These are phyloP conservation scores for Aaosphaeria pasadenensis DNA, from an alignment of 2,329 filamentous ascomycete species.

Conservation along the genomic window DNA sequence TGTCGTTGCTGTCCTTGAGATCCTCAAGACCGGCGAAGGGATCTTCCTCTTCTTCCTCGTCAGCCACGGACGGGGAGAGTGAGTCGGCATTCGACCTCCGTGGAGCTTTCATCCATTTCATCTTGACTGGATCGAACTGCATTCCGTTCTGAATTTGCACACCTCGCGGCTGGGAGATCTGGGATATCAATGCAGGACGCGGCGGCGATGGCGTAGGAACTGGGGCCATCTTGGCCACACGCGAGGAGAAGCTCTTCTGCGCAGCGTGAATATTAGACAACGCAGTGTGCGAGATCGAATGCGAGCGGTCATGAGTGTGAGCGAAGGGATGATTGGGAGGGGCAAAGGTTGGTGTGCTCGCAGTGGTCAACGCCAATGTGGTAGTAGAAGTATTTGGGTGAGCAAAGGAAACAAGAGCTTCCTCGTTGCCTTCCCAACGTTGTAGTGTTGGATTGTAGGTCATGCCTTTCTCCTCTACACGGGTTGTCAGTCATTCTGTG, in stretches of 20 bases:
- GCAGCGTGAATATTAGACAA: conserved; percentile 26
- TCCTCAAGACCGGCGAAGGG: conserved; percentile 95
- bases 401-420: conserved; percentile 72
- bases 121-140: conserved; percentile 95
- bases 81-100: conserved; percentile 29
- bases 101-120: conserved; percentile 90
- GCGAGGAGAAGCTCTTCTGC: conserved; percentile 41
- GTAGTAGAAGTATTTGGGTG: conserved; percentile 47
- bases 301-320: conserved; percentile 33
- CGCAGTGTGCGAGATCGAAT: conserved; percentile 43
- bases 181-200: conserved; percentile 81
- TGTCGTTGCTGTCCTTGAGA: conserved; percentile 63
- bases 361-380: conserved; percentile 37
- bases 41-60: conserved; percentile 80
- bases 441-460: conserved; percentile 85
- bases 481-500: not conserved
- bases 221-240: conserved; percentile 28
- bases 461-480: conserved; percentile 85
- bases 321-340: conserved; percentile 24
- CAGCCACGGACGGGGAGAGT: conserved; percentile 53
- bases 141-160: conserved; percentile 96
- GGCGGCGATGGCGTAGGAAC: conserved; percentile 39
- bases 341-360: conserved; percentile 40
- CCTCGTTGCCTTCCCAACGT: conserved; percentile 96
- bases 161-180: conserved; percentile 75